Conservation (phyloP, 1,284 basidiomycete species). For the Papiliotrema fonsecae region DNA sequence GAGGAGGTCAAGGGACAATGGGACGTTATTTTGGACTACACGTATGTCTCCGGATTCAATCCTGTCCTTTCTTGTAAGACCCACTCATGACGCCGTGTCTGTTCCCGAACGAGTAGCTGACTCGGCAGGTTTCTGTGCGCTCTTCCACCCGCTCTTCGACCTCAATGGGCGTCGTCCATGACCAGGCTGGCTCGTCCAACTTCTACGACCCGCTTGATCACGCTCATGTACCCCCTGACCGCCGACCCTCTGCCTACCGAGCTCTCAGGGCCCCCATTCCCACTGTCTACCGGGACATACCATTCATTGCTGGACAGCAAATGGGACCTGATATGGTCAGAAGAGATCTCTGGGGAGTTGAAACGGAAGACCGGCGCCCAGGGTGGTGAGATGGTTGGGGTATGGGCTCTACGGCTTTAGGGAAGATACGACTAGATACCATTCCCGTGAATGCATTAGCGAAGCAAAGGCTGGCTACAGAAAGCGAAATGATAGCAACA, state of each 20-base stretch:
- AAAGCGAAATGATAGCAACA: too few relatives aligned
- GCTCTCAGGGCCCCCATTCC: slow-evolving; percentile 56
- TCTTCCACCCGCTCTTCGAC: slow-evolving; percentile 56
- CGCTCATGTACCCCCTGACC: slow-evolving; percentile 56
- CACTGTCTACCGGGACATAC: slow-evolving; percentile 59
- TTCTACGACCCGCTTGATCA: slow-evolving; percentile 56
- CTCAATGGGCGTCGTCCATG: slow-evolving; percentile 60
- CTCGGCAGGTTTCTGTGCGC: slow-evolving; percentile 62
- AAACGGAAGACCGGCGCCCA: slow-evolving; percentile 16
- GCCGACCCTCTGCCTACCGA: slow-evolving; percentile 42
- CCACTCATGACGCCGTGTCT: not conserved
- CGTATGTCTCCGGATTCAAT: slow-evolving; percentile 49
- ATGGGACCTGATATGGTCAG: slow-evolving; percentile 52
- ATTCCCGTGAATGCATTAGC: too few relatives aligned
- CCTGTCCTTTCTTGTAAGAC: not conserved
- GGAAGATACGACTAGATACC: too few relatives aligned
- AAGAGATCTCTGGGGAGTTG: slow-evolving; percentile 54
- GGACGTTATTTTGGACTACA: slow-evolving; percentile 64
- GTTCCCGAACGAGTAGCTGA: slow-evolving; percentile 9
- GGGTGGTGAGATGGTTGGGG: slow-evolving; percentile 22
- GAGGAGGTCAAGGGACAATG: slow-evolving; percentile 47
- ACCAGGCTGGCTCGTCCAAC: slow-evolving; percentile 56
- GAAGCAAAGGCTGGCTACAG: too few relatives aligned
- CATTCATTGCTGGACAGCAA: slow-evolving; percentile 53
- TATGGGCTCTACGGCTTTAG: too few relatives aligned